phyloP scores from a whole-genome alignment of 2,329 filamentous ascomycete genomes.

The Phaeosphaeriaceae sp. region DNA sequence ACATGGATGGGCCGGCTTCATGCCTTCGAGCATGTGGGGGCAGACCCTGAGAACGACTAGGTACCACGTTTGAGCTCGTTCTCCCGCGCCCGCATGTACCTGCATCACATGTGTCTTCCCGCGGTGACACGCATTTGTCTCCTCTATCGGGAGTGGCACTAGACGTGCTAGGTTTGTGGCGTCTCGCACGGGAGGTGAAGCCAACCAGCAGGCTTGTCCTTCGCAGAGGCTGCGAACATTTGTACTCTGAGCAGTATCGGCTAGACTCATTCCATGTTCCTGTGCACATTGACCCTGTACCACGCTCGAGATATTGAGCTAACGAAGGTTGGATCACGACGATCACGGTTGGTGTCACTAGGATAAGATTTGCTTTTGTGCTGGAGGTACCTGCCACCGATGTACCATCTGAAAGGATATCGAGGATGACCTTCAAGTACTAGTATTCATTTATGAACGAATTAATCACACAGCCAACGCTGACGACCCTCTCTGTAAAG shows the following conservation, averaged over 20 bases:
- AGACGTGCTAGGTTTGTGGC: background rate
- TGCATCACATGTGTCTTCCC: constrained; percentile 10
- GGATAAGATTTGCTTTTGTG: background rate
- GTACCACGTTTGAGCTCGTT: constrained; percentile 9
- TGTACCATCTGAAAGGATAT: background rate
- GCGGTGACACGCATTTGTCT: background rate
- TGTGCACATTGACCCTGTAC: background rate
- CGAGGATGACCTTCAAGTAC: too few species aligned
- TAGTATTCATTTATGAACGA: too few species aligned
- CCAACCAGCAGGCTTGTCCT: background rate
- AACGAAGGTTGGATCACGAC: background rate
- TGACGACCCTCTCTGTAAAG: too few species aligned
- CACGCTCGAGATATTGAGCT: background rate
- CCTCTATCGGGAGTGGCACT: background rate
- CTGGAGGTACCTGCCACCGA: background rate
- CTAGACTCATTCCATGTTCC: background rate
- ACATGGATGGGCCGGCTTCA: constrained; percentile 2
- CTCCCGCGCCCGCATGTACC: constrained; percentile 15
- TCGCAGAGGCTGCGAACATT: background rate
- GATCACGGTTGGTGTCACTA: background rate
- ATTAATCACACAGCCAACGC: too few species aligned
- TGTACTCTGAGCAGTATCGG: background rate
- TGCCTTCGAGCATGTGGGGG: background rate
- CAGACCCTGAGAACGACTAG: constrained; percentile 3
- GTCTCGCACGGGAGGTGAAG: background rate